Percentiles rank a stretch among this genome's conserved stretches.
phyloP scores from a whole-genome alignment of 495 filamentous ascomycete genomes.

The Hyaloscypha bicolor region DNA sequence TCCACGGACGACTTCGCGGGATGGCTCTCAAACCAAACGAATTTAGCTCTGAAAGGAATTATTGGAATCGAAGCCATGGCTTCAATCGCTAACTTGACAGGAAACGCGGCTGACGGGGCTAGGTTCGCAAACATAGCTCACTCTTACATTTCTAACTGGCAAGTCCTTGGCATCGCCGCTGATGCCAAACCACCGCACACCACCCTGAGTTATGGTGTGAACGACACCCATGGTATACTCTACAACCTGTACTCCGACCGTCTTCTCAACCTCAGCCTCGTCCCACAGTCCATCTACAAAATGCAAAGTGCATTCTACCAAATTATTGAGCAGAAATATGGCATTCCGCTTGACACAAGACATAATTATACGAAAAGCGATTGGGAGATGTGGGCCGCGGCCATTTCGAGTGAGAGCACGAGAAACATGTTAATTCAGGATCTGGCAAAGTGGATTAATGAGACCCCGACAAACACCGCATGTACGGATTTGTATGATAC shows the following conservation, averaged over 20 bases:
- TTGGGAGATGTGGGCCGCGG: slow-evolving; percentile 86
- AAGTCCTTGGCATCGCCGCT: slow-evolving; percentile 68
- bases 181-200: slow-evolving; percentile 69
- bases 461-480: slow-evolving; percentile 69
- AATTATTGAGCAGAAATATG: slow-evolving; percentile 69
- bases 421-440: slow-evolving; percentile 66
- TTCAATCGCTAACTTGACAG: slow-evolving; percentile 67
- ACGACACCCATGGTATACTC: slow-evolving; percentile 64
- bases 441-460: slow-evolving; percentile 76
- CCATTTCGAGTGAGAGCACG: slow-evolving; percentile 62
- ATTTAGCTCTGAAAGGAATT: slow-evolving; percentile 91
- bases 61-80: slow-evolving; percentile 92
- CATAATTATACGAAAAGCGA: slow-evolving; percentile 84
- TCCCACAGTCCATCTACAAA: slow-evolving; percentile 73
- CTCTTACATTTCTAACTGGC: slow-evolving; percentile 77
- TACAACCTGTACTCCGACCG: slow-evolving; percentile 88
- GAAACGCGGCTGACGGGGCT: slow-evolving; percentile 58
- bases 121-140: slow-evolving; percentile 69
- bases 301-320: slow-evolving; percentile 83
- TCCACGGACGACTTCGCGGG: slow-evolving; percentile 96
- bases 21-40: slow-evolving; percentile 83
- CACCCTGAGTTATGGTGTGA: slow-evolving; percentile 61
- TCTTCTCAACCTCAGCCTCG: slow-evolving; percentile 68
- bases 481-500: slow-evolving; percentile 84
- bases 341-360: slow-evolving; percentile 81